Base-by-base conservation (phyloP, 1,139 yeast genomes). In the Taiozyma sp. region DNA sequence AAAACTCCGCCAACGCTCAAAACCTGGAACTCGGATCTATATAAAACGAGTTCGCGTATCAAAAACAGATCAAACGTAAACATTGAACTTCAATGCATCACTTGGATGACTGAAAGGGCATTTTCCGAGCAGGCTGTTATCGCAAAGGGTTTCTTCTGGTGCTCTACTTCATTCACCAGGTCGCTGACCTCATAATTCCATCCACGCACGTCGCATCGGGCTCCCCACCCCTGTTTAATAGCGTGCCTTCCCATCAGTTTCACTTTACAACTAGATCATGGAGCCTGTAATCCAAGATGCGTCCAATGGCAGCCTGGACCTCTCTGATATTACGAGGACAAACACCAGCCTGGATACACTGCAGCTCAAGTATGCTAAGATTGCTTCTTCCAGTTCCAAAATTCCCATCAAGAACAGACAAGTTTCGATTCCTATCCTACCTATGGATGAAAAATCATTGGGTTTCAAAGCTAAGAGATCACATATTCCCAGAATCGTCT, bases 321-420 rank as follows among this genome's bases (percentile, higher is more conserved):
- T 38, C 24, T 38, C 41, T 9, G 41, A 38, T 38, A 4, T 19
- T 23, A 38, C 41, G 13, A 38, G 41, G 14, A 38, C 41, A 38
- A 38, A 38, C 24, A 38, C 14, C 12, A 40, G 43, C 10, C 6
- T 39, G 19, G 43, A 39, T 12, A 42, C 50, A 1, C 36, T 49
- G 1, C 56, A 53, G 40, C 27, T 46, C 16, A 51, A 49, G 29
- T 49, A 49, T 23, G 41, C 40, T 23, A 48, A 40, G 13, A 23
- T 50, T 3, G 13, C 48, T 4, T 13, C 47, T 4, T 42, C 49
- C 28, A 38, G 42, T 22, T 59, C 62, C 8, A 50, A 47, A 29
- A 59, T 59, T 7, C 62, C 62, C 8, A 48, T 59, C n/a, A 57
- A 56, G 43, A 54, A 50, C 8, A 46, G 56, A 44, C 59, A 56